Conservation (phyloP, 2,329 filamentous ascomycete species). For the Xylariaceae sp. region DNA sequence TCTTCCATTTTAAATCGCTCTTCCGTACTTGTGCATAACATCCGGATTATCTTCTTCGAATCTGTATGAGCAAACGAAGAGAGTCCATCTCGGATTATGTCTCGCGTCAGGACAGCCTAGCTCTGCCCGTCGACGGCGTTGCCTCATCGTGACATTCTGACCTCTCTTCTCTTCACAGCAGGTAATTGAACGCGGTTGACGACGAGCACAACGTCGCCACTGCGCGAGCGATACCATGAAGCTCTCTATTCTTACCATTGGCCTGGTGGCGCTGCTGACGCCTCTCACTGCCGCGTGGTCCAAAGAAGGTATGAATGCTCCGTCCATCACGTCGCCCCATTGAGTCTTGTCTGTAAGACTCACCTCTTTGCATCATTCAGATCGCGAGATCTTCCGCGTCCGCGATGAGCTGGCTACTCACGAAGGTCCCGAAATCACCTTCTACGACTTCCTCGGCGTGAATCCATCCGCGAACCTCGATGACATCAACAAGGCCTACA, state of each 20-base stretch:
- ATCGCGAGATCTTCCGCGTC: slow-evolving; percentile 96
- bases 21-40: neutral
- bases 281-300: slow-evolving; percentile 71
- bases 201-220: neutral
- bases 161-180: neutral
- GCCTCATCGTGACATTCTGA: slow-evolving; percentile 17
- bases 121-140: neutral
- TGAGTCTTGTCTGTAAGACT: slow-evolving; percentile 1
- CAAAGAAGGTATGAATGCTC: slow-evolving; percentile 62
- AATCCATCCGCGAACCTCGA: slow-evolving; percentile 68
- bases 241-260: slow-evolving; percentile 59
- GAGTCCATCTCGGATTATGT: neutral
- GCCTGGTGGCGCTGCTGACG: slow-evolving; percentile 63
- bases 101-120: neutral
- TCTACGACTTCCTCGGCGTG: slow-evolving; percentile 90
- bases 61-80: neutral
- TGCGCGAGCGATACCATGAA: slow-evolving; percentile 56
- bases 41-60: neutral
- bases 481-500: slow-evolving; percentile 90
- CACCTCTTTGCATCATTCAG: slow-evolving; percentile 40
- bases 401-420: slow-evolving; percentile 74
- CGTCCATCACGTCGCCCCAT: neutral
- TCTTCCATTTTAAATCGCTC: too few relatives aligned
- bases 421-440: slow-evolving; percentile 75
- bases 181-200: neutral